Evolutionary conservation across 169 alveolate species (phyloP).

Genomic region (Eimeria sp.): DNA sequence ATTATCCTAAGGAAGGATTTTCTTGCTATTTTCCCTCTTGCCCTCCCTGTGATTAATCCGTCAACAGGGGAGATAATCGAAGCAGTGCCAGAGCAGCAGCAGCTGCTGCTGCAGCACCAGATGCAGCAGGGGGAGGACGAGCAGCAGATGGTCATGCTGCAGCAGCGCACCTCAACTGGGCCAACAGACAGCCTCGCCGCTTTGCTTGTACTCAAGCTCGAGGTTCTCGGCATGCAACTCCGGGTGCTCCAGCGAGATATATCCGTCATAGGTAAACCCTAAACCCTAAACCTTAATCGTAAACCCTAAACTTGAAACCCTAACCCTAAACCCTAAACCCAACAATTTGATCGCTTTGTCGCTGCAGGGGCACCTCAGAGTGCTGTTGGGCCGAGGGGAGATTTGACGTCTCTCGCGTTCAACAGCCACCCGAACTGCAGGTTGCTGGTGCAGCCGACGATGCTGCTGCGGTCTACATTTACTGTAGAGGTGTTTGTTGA

Average conservation of each 20-base stretch:
- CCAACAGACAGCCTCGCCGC: constrained; percentile 16
- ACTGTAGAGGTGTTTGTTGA: background rate
- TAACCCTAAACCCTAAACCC: background rate
- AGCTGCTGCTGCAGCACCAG: no score
- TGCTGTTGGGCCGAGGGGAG: background rate
- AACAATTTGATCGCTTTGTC: no score
- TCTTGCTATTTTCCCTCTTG: background rate
- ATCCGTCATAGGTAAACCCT: background rate
- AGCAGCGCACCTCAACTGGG: background rate
- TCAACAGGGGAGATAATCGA: background rate
- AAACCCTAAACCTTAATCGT: background rate
- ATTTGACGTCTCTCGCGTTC: background rate
- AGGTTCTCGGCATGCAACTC: background rate
- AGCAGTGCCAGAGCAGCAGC: background rate
- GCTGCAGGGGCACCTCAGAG: background rate
- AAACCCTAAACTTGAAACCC: background rate
- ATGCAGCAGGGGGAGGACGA: background rate
- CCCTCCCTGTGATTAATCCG: background rate
- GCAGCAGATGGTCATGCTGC: background rate
- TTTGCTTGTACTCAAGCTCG: background rate
- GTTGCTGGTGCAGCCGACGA: background rate
- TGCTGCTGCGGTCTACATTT: background rate
- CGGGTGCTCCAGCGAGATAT: constrained; percentile 9
- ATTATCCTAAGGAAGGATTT: background rate
- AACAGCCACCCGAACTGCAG: background rate